Conservation (phyloP, 768 basidiomycete genomes). For the Chalciporus piperatus region DNA sequence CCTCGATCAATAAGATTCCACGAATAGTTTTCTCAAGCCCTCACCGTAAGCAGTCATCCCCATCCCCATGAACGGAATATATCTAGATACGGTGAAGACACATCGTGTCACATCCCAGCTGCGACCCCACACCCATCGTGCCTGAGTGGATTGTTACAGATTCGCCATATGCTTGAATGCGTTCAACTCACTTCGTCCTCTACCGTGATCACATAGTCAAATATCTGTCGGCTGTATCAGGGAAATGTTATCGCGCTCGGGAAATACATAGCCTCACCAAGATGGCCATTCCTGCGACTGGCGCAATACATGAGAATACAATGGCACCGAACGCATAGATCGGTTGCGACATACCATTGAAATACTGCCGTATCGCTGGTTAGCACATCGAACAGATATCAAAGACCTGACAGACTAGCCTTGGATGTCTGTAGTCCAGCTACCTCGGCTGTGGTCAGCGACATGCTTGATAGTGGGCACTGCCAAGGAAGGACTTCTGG, state of each 20-base stretch:
- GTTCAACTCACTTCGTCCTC: slow-evolving; percentile 7
- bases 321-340: neutral
- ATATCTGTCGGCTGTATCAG: slow-evolving; percentile 3
- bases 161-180: neutral
- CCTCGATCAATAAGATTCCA: neutral
- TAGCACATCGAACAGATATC: neutral
- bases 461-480: neutral
- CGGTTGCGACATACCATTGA: slow-evolving; percentile 6
- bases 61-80: slow-evolving; percentile 16
- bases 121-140: slow-evolving; percentile 18
- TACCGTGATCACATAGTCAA: slow-evolving; percentile 11
- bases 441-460: neutral
- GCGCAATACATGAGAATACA: neutral
- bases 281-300: slow-evolving; percentile 18
- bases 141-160: slow-evolving; percentile 6
- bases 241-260: neutral
- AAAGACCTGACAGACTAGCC: neutral
- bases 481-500: neutral
- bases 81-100: slow-evolving; percentile 18
- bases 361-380: slow-evolving; percentile 6
- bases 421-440: slow-evolving; percentile 15
- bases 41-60: slow-evolving; percentile 14
- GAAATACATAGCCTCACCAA: slow-evolving; percentile 7
- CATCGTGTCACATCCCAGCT: slow-evolving; percentile 13
- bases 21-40: neutral